Percentiles rank a stretch among this genome's conserved stretches.
These are phyloP conservation scores for Biscogniauxia sp. DNA, from an alignment of 2,329 filamentous ascomycete genomes.

Conservation along the genomic window DNA sequence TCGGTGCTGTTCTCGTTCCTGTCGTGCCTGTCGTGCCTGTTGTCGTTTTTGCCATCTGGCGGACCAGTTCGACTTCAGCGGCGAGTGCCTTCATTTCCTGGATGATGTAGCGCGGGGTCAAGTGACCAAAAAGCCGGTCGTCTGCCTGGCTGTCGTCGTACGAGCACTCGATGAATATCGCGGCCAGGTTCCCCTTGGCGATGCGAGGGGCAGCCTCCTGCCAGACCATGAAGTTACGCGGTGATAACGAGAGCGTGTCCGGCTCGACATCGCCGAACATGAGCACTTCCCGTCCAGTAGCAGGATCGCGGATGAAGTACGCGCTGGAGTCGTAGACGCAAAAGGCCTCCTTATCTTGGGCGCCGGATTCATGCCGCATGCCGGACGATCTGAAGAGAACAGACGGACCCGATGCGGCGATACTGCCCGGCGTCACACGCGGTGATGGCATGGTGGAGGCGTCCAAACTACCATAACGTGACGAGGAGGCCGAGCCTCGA, in stretches of 20 bases:
- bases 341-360: constrained; percentile 43
- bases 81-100: constrained; percentile 75
- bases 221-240: constrained; percentile 83
- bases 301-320: constrained; percentile 82
- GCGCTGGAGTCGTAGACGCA: constrained; percentile 87
- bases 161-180: constrained; percentile 94
- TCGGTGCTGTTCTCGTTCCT: too few species aligned
- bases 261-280: constrained; percentile 97
- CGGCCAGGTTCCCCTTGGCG: constrained; percentile 65
- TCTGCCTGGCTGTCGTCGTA: constrained; percentile 80
- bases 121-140: constrained; percentile 80
- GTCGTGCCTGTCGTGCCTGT: too few species aligned
- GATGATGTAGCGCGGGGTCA: constrained; percentile 79
- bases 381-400: constrained; percentile 30
- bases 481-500: constrained; percentile 56
- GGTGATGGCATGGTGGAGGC: constrained; percentile 28
- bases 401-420: constrained; percentile 24
- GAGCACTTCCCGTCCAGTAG: constrained; percentile 72
- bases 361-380: constrained; percentile 14
- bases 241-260: constrained; percentile 77
- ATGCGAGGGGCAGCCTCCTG: constrained; percentile 85
- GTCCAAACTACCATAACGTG: constrained; percentile 50
- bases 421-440: constrained; percentile 23
- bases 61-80: constrained; percentile 60
- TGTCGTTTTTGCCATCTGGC: constrained; percentile 24